Evolutionary conservation across 352 stramenopile species (phyloP).

Genomic region (Phytophthora nicotianae): DNA sequence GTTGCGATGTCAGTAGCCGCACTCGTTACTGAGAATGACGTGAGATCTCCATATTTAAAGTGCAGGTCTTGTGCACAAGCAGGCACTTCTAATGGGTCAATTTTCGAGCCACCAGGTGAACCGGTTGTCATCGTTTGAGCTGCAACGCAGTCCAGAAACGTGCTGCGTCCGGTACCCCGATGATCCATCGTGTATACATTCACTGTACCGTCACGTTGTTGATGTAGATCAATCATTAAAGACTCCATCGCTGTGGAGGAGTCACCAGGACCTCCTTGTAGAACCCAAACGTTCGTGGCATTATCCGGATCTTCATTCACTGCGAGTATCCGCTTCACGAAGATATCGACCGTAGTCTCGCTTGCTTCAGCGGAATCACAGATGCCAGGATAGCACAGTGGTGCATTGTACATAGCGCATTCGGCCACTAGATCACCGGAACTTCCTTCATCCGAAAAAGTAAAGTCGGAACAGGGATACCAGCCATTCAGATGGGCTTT

Average conservation of each 20-base stretch:
- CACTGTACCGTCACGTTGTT: conserved; percentile 23
- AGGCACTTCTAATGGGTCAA: conserved; percentile 34
- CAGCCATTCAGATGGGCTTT: conserved; percentile 27
- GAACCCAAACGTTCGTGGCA: conserved; percentile 43
- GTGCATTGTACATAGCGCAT: conserved; percentile 38
- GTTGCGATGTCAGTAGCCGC: conserved; percentile 35
- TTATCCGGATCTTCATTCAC: conserved; percentile 3
- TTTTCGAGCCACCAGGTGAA: conserved; percentile 27
- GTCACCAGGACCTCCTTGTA: conserved; percentile 45
- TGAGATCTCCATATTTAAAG: conserved; percentile 42
- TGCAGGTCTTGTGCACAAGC: conserved; percentile 41
- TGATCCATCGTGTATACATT: conserved; percentile 63
- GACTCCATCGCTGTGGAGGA: conserved; percentile 48
- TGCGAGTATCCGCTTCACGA: conserved; percentile 44
- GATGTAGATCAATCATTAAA: conserved; percentile 36
- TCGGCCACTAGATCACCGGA: conserved; percentile 12
- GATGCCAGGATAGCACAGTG: conserved; percentile 36
- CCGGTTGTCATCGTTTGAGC: conserved; percentile 41
- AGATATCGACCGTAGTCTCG: conserved; percentile 33
- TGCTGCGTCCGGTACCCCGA: conserved; percentile 46
- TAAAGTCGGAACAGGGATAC: conserved; percentile 28
- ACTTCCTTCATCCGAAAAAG: conserved; percentile 30
- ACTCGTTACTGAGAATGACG: conserved; percentile 46
- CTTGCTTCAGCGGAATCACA: conserved; percentile 11
- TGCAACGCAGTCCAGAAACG: conserved; percentile 39